A percentile compares a stretch with the other conserved stretches of the same genome.
Evolutionary conservation across 305 asterid species (phyloP).

Genomic region (Fraxinus ornus): DNA sequence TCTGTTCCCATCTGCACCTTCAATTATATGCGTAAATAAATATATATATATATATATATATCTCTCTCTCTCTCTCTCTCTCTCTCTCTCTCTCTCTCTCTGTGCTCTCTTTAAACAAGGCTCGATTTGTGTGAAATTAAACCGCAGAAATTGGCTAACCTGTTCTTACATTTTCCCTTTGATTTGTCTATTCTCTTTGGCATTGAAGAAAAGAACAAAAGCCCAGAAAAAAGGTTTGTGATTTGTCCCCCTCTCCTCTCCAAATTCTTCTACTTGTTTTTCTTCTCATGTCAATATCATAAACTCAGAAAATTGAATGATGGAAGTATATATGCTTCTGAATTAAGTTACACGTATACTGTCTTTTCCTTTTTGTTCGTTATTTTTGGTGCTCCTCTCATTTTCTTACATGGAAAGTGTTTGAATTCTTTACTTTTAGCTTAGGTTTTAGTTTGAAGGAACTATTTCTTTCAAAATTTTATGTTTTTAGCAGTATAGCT

Average conservation of each 20-base stretch:
- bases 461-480: background rate
- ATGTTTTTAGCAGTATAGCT: background rate
- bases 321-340: background rate
- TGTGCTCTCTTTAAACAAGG: constrained; percentile 25
- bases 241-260: constrained; percentile 4
- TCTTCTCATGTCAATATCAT: background rate
- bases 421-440: background rate
- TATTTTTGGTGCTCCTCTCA: background rate
- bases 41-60: background rate
- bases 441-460: background rate
- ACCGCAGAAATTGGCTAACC: constrained; percentile 29
- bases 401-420: background rate
- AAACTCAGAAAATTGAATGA: background rate
- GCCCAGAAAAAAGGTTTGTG: constrained; percentile 11
- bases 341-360: background rate
- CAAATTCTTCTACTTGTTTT: background rate
- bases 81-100: background rate
- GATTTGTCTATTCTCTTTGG: constrained; percentile 38
- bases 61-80: too few species aligned
- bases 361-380: background rate
- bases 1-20: constrained; percentile 23
- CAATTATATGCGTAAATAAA: background rate
- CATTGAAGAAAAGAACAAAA: constrained; percentile 4
- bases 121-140: constrained; percentile 39
- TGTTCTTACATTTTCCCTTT: constrained; percentile 23